phyloP scores from a whole-genome alignment of 768 basidiomycete species.

The Cantharellus cinnabarinus region DNA sequence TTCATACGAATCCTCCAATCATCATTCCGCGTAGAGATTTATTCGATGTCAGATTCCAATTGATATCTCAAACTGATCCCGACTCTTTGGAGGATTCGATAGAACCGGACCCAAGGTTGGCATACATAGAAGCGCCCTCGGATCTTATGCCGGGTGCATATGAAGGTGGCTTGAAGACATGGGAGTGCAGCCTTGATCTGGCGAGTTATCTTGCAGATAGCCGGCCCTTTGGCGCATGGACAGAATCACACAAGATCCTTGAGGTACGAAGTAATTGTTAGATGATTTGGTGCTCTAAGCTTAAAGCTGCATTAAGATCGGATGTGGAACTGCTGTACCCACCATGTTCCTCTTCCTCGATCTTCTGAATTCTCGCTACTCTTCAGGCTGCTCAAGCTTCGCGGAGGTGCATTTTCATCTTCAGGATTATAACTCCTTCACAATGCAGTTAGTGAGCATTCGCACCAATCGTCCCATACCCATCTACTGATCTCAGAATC shows the following conservation, averaged over 20 bases:
- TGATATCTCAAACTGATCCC: slow-evolving; percentile 30
- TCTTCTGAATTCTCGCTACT: slow-evolving; percentile 25
- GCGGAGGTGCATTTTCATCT: slow-evolving; percentile 41
- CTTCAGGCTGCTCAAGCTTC: slow-evolving; percentile 8
- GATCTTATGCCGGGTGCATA: slow-evolving; percentile 85
- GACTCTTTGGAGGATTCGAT: slow-evolving; percentile 11
- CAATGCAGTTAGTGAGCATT: slow-evolving; percentile 39
- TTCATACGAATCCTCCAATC: slow-evolving; percentile 19
- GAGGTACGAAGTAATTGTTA: not conserved
- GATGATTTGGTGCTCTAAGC: not conserved
- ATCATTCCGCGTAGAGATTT: slow-evolving; percentile 61
- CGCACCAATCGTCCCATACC: not conserved
- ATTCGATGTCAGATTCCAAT: slow-evolving; percentile 90
- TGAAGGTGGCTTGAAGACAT: slow-evolving; percentile 92
- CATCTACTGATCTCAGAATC: slow-evolving; percentile 1
- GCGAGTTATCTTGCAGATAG: slow-evolving; percentile 28
- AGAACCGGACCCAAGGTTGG: slow-evolving; percentile 27
- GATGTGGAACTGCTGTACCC: slow-evolving; percentile 84
- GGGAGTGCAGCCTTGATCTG: slow-evolving; percentile 88
- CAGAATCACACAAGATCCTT: not conserved
- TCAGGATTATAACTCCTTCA: slow-evolving; percentile 81
- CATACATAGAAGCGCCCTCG: slow-evolving; percentile 46
- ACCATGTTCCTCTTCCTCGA: slow-evolving; percentile 48
- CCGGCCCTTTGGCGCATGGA: slow-evolving; percentile 13
- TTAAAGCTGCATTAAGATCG: slow-evolving; percentile 34